Percentiles rank a stretch among this genome's conserved stretches.
phyloP scores from a whole-genome alignment of 1,284 basidiomycete species.

The Puccinia novopanici region DNA sequence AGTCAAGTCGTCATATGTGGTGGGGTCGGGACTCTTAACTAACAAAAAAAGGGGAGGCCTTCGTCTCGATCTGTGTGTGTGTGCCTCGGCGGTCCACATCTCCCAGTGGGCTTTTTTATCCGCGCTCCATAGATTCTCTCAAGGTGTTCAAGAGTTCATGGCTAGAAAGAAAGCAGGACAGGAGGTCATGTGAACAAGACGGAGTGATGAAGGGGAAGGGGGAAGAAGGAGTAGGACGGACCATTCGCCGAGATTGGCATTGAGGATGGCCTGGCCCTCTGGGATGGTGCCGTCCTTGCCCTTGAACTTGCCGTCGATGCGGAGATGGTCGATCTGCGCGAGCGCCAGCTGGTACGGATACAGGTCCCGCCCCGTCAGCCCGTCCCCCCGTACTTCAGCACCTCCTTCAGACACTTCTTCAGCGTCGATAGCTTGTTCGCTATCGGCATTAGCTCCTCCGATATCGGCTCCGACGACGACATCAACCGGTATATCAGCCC shows the following conservation, averaged over 20 bases:
- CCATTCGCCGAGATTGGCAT: slow-evolving; percentile 93
- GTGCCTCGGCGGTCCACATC: no score
- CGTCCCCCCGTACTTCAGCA: slow-evolving; percentile 82
- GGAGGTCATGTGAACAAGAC: slow-evolving; percentile 40
- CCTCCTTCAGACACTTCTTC: slow-evolving; percentile 96
- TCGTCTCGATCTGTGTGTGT: no score
- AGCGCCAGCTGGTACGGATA: slow-evolving; percentile 80
- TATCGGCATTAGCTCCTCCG: slow-evolving; percentile 93
- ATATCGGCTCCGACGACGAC: slow-evolving; percentile 98
- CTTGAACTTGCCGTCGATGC: slow-evolving; percentile 89
- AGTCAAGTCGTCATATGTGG: no score
- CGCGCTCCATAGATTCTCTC: slow-evolving; percentile 42
- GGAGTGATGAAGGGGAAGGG: slow-evolving; percentile 28
- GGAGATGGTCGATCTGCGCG: slow-evolving; percentile 90
- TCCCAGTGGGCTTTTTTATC: slow-evolving; percentile 22
- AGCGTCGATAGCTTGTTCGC: slow-evolving; percentile 86
- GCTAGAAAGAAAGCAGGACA: background rate
- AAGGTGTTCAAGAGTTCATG: slow-evolving; percentile 46
- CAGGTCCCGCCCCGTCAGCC: slow-evolving; percentile 91
- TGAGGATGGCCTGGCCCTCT: slow-evolving; percentile 94
- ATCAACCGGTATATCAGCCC: slow-evolving; percentile 91
- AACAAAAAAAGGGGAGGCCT: no score
- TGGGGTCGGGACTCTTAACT: no score
- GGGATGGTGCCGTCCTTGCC: slow-evolving; percentile 76
- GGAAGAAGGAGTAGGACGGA: slow-evolving; percentile 55